A percentile compares a stretch with the other conserved stretches of the same genome.
phyloP scores from a whole-genome alignment of 108 stramenopile species.

The Cyclotella cryptica region DNA sequence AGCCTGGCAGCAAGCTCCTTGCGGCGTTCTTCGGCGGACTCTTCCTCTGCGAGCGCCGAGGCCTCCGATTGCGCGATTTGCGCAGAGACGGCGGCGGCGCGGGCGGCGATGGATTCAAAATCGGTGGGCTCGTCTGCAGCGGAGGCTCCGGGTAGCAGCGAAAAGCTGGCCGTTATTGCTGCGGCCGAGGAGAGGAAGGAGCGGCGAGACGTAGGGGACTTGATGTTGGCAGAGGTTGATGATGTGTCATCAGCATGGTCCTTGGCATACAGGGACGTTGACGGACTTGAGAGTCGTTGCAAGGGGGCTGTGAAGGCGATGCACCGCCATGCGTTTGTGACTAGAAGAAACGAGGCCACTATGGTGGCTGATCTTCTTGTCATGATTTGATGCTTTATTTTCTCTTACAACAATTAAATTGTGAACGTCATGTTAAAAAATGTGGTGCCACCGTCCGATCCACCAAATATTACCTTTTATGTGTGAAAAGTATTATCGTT shows the following conservation, averaged over 20 bases:
- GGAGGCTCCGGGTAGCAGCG: slow-evolving; percentile 8
- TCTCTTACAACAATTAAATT: too few relatives aligned
- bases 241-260: background rate
- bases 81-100: slow-evolving; percentile 64
- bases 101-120: slow-evolving; percentile 76
- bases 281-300: background rate
- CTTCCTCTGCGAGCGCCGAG: slow-evolving; percentile 28
- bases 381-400: too few relatives aligned
- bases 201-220: slow-evolving; percentile 4
- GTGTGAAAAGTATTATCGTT: too few relatives aligned
- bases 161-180: slow-evolving; percentile 1
- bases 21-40: slow-evolving; percentile 15
- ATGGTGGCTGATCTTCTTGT: background rate
- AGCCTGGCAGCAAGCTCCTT: slow-evolving; percentile 28
- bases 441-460: too few relatives aligned
- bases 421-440: too few relatives aligned
- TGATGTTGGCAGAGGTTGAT: background rate
- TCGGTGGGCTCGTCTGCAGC: slow-evolving; percentile 22
- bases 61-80: slow-evolving; percentile 49
- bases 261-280: background rate
- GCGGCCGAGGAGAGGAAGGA: slow-evolving; percentile 38
- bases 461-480: too few relatives aligned
- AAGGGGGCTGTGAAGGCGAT: background rate
- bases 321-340: background rate
- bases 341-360: background rate